A percentile compares a stretch with the other conserved stretches of the same genome.
These are phyloP conservation scores for Oryza coarctata DNA, from an alignment of 176 grass and related monocot genomes.

Conservation along the genomic window DNA sequence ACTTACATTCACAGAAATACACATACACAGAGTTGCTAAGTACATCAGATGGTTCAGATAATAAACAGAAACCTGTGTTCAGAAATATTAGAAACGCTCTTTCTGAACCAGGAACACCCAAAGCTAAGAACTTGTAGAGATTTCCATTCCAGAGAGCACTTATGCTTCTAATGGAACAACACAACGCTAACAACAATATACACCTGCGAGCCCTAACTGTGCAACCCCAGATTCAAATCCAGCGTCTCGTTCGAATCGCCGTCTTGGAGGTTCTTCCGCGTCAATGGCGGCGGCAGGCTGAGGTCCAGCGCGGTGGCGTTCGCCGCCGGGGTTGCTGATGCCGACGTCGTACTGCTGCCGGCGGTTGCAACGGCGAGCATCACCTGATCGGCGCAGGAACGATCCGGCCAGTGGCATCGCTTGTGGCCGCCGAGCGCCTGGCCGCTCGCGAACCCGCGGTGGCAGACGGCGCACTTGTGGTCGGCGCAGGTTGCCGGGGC, in stretches of 20 bases:
- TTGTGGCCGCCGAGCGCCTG: constrained; percentile 80
- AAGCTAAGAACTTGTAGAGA: background rate
- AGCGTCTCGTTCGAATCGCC: constrained; percentile 25
- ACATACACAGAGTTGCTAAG: background rate
- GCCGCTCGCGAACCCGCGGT: constrained; percentile 50
- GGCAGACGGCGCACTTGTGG: constrained; percentile 44
- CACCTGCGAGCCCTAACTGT: constrained; percentile 2
- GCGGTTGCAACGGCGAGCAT: background rate
- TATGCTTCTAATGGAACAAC: background rate
- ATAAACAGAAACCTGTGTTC: constrained; percentile 12
- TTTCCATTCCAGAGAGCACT: background rate
- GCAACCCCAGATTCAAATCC: constrained; percentile 37
- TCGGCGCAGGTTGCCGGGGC: constrained; percentile 3
- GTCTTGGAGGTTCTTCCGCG: background rate
- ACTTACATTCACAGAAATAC: background rate
- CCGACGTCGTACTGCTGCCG: background rate
- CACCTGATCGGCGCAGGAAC: background rate
- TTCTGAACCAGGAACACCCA: constrained; percentile 30
- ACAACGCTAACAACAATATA: background rate
- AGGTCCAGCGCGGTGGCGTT: constrained; percentile 31
- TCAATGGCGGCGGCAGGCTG: constrained; percentile 29
- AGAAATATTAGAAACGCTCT: constrained; percentile 21
- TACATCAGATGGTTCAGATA: background rate
- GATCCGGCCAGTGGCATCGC: constrained; percentile 48
- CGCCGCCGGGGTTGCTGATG: background rate